phyloP scores from a whole-genome alignment of 331 rosid species.

The Quercus phellos region DNA sequence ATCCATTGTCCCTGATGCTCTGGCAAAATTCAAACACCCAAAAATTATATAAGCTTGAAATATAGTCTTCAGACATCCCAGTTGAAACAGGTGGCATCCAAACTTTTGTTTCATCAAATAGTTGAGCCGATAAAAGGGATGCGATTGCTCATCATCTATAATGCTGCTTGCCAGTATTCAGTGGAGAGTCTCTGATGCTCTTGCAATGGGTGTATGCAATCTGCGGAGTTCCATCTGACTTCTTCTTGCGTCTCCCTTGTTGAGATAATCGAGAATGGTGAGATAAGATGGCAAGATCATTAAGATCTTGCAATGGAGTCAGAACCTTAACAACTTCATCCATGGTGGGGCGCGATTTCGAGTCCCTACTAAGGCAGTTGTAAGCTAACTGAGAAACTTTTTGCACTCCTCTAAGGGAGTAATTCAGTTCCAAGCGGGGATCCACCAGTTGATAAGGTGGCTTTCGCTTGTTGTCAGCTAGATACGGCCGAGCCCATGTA shows the following conservation, averaged over 20 bases:
- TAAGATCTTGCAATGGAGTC: constrained; percentile 65
- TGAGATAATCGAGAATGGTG: constrained; percentile 71
- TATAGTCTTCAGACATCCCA: constrained; percentile 40
- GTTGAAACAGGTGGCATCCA: constrained; percentile 29
- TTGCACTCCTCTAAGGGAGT: constrained; percentile 75
- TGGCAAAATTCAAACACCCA: constrained; percentile 40
- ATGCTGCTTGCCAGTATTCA: constrained; percentile 59
- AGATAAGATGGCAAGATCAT: constrained; percentile 68
- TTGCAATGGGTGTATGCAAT: constrained; percentile 52
- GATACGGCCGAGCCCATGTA: constrained; percentile 77
- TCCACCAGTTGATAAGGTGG: constrained; percentile 64
- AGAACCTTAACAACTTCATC: constrained; percentile 79
- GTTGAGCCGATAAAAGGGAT: constrained; percentile 24
- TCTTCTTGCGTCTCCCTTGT: constrained; percentile 82
- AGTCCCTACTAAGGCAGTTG: constrained; percentile 69
- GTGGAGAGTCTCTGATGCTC: constrained; percentile 68
- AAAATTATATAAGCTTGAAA: constrained; percentile 46
- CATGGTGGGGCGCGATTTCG: constrained; percentile 79
- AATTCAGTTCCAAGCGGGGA: constrained; percentile 75
- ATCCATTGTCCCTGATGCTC: constrained; percentile 43
- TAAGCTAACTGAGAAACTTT: constrained; percentile 72
- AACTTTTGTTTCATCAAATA: constrained; percentile 34
- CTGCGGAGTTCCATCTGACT: constrained; percentile 60
- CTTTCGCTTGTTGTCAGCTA: constrained; percentile 62
- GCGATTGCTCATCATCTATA: constrained; percentile 33